A percentile compares a stretch with the other conserved stretches of the same genome.
Conservation (phyloP, 2,329 filamentous ascomycete genomes). For the Ophiostoma montium region DNA sequence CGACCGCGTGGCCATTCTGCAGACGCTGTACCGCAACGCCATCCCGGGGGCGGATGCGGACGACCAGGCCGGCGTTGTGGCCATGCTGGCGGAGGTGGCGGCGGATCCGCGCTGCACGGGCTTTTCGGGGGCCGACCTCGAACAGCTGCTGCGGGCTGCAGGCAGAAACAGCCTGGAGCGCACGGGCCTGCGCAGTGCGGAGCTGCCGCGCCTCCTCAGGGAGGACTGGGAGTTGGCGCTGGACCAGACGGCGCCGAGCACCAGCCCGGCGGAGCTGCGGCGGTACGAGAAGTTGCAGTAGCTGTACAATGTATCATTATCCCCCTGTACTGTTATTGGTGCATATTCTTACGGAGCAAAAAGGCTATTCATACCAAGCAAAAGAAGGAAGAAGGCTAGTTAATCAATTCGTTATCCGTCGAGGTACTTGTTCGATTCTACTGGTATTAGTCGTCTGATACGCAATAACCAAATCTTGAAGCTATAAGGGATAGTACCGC, state of each 20-base stretch:
- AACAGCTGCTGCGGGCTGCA: constrained; percentile 32
- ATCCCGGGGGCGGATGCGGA: constrained; percentile 18
- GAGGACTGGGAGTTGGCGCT: constrained; percentile 41
- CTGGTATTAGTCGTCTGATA: no score
- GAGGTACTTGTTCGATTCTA: no score
- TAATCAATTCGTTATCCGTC: no score
- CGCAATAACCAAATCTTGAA: neutral
- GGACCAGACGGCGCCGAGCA: constrained; percentile 33
- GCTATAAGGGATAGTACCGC: no score
- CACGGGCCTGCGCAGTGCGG: constrained; percentile 15
- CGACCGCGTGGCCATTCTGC: constrained; percentile 71
- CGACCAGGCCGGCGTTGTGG: neutral
- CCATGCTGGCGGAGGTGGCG: constrained; percentile 46
- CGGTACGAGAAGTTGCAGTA: constrained; percentile 11
- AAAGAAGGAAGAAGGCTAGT: no score
- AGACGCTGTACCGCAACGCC: constrained; percentile 44
- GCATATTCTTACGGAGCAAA: no score
- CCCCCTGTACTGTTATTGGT: no score
- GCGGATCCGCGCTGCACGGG: constrained; percentile 52
- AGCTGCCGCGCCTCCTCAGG: constrained; percentile 21
- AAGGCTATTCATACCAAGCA: no score
- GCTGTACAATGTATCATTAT: neutral
- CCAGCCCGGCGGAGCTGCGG: constrained; percentile 18
- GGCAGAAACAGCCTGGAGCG: constrained; percentile 25
- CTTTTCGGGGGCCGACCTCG: constrained; percentile 59